These are phyloP conservation scores for Pseudocercospora crystallina DNA, from an alignment of 2,329 filamentous ascomycete species.

Conservation along the genomic window DNA sequence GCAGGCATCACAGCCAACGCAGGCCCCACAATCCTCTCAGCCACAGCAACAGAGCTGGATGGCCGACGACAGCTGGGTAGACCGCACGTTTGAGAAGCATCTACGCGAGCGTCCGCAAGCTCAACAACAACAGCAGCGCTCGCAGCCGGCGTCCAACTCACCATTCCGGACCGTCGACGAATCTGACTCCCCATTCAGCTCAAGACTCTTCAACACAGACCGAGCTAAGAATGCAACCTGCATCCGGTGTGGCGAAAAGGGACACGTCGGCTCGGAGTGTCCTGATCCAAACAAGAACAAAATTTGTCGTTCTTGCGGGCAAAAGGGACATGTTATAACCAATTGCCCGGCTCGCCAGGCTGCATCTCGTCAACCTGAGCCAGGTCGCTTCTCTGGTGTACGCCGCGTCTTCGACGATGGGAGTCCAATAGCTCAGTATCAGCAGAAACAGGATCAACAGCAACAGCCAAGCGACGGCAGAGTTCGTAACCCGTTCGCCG, in stretches of 20 bases:
- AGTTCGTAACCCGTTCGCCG: slow-evolving; percentile 1
- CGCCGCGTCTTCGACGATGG: background rate
- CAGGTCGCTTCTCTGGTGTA: background rate
- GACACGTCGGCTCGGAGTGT: slow-evolving; percentile 18
- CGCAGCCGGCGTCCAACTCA: too few relatives aligned
- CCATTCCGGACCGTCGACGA: background rate
- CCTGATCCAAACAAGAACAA: background rate
- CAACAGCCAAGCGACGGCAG: background rate
- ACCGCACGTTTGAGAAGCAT: slow-evolving; percentile 14
- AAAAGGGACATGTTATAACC: background rate
- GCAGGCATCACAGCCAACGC: slow-evolving; percentile 2
- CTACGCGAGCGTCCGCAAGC: slow-evolving; percentile 7
- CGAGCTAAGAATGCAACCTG: too few relatives aligned
- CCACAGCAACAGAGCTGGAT: slow-evolving; percentile 12
- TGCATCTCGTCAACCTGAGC: background rate
- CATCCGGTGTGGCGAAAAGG: slow-evolving; percentile 15
- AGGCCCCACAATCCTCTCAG: background rate
- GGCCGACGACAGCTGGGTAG: slow-evolving; percentile 12
- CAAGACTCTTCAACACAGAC: too few relatives aligned
- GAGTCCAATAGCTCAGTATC: background rate
- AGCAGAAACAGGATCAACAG: background rate
- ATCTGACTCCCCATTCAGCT: too few relatives aligned
- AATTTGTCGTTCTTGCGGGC: background rate
- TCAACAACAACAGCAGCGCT: background rate
- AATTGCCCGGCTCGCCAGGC: background rate